These are phyloP conservation scores for Spongispora temasekensis DNA, from an alignment of 1,284 basidiomycete genomes.

Conservation along the genomic window DNA sequence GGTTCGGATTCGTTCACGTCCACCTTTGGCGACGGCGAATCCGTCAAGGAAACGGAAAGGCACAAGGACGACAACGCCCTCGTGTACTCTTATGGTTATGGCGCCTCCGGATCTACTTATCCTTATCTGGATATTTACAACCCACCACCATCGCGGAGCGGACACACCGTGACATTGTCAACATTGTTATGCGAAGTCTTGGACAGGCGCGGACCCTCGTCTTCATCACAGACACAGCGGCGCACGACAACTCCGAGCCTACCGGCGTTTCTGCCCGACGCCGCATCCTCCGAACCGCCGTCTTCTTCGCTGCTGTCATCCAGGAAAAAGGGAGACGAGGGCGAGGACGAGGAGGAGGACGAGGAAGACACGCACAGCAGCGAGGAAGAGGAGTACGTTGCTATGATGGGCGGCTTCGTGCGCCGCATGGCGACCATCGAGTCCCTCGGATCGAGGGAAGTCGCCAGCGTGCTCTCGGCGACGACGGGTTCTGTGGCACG, in stretches of 20 bases:
- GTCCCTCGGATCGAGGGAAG: conserved; percentile 63
- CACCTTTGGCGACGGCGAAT: conserved; percentile 15
- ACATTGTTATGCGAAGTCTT: conserved; percentile 6
- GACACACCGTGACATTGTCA: conserved; percentile 4
- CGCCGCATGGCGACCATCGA: conserved; percentile 80
- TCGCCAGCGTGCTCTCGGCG: conserved; percentile 16
- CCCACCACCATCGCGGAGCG: conserved; percentile 11
- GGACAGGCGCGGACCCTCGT: conserved; percentile 1
- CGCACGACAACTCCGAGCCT: conserved; percentile 5
- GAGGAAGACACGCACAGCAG: conserved; percentile 35
- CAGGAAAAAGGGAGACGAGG: background rate
- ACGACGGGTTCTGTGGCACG: conserved; percentile 21
- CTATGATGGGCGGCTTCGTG: conserved; percentile 60
- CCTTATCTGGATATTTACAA: conserved; percentile 37
- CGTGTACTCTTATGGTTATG: conserved; percentile 31
- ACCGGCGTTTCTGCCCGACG: conserved; percentile 14
- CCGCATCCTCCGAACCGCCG: conserved; percentile 16
- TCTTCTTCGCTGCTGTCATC: conserved; percentile 15
- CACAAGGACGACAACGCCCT: conserved; percentile 4
- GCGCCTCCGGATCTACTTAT: conserved; percentile 26
- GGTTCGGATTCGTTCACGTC: conserved; percentile 6
- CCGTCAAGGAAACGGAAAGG: conserved; percentile 11
- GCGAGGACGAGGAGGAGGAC: background rate
- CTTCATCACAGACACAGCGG: conserved; percentile 4
- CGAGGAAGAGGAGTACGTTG: conserved; percentile 52